Conservation (phyloP, 768 basidiomycete genomes). For the Tubosaeta sp. region DNA sequence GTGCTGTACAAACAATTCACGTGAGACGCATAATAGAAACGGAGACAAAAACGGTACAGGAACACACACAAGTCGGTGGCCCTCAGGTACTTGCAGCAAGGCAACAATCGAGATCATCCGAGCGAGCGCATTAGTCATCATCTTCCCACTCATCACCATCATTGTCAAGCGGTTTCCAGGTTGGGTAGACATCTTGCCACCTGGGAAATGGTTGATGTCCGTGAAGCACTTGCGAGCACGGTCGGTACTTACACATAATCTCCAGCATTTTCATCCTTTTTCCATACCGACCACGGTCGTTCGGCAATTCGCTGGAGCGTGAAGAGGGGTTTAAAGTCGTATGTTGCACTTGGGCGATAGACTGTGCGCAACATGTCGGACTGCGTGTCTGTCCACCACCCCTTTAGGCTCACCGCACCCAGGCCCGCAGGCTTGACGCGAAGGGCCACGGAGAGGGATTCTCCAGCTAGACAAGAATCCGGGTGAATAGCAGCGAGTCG, state of each 20-base stretch:
- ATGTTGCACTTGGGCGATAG: neutral
- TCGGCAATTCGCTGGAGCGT: slow-evolving; percentile 4
- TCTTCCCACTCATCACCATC: slow-evolving; percentile 10
- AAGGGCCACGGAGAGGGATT: slow-evolving; percentile 9
- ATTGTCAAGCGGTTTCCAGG: slow-evolving; percentile 19
- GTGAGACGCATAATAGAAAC: no score
- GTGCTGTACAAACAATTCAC: no score
- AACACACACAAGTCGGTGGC: neutral
- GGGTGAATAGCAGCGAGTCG: neutral
- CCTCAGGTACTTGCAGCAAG: neutral
- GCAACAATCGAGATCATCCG: neutral
- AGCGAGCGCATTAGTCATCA: neutral
- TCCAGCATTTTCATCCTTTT: slow-evolving; percentile 1
- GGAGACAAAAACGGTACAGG: no score
- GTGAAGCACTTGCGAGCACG: neutral
- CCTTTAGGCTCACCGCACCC: neutral
- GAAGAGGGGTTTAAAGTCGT: slow-evolving; percentile 9
- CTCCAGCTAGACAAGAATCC: slow-evolving; percentile 2
- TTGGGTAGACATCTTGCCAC: slow-evolving; percentile 14
- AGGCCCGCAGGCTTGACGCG: neutral
- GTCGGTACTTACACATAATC: slow-evolving; percentile 9
- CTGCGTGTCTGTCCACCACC: slow-evolving; percentile 5
- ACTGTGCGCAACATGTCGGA: slow-evolving; percentile 1
- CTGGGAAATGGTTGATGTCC: neutral
- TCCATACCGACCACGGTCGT: neutral